phyloP scores from a whole-genome alignment of 2,329 filamentous ascomycete genomes.

The Ophiosphaerella narmari region DNA sequence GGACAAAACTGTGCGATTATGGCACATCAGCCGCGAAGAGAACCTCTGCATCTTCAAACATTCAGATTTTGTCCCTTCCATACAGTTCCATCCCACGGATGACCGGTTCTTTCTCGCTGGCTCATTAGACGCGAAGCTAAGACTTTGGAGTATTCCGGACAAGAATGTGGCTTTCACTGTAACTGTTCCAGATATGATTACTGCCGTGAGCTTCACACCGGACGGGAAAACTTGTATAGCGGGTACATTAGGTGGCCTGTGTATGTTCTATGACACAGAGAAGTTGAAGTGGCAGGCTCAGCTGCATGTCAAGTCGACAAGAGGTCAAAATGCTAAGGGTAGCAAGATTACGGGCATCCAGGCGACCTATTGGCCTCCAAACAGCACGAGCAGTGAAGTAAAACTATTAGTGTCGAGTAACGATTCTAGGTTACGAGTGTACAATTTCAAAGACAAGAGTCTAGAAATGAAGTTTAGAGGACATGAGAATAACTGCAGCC shows the following conservation, averaged over 20 bases:
- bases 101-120: constrained; percentile 97
- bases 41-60: constrained; percentile 94
- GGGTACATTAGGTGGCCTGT: constrained; percentile 82
- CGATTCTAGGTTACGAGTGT: constrained; percentile 87
- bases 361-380: constrained; percentile 65
- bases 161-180: constrained; percentile 86
- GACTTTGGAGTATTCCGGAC: constrained; percentile 96
- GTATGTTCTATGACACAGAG: constrained; percentile 91
- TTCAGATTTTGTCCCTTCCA: constrained; percentile 91
- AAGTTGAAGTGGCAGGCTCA: constrained; percentile 82
- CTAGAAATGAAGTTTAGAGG: constrained; percentile 90
- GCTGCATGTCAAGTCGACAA: constrained; percentile 88
- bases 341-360: constrained; percentile 97
- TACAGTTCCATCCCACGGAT: constrained; percentile 91
- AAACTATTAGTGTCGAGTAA: constrained; percentile 93
- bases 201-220: constrained; percentile 89
- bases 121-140: constrained; percentile 83
- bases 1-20: constrained; percentile 95
- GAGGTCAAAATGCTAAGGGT: constrained; percentile 91
- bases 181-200: constrained; percentile 83
- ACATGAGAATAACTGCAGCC: constrained; percentile 85
- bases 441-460: constrained; percentile 82
- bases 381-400: constrained; percentile 66
- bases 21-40: constrained; percentile 84
- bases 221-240: constrained; percentile 90